Evolutionary conservation across 78 protist genomes (phyloP).

Genomic region (Capsaspora owczarzaki): DNA sequence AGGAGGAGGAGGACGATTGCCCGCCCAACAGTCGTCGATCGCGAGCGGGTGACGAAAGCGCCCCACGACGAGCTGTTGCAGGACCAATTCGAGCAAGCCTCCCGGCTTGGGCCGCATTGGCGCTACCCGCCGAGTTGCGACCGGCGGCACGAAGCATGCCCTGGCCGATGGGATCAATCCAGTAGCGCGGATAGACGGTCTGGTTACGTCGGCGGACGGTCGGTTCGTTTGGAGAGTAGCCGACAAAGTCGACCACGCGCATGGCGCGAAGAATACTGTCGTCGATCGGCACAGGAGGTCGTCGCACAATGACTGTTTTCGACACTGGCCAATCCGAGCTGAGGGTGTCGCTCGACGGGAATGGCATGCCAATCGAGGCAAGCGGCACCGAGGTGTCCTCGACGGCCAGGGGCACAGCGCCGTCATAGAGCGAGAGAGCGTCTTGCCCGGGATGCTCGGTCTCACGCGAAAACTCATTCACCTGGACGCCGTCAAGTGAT

Average conservation of each 20-base stretch:
- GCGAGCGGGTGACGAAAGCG: no score
- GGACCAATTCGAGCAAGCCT: no score
- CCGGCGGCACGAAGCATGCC: background rate
- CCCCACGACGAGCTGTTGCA: no score
- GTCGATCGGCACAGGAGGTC: background rate
- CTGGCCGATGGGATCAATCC: background rate
- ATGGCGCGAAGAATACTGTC: background rate
- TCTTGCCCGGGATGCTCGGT: background rate
- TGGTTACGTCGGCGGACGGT: background rate
- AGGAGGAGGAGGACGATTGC: no score
- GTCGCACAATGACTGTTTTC: background rate
- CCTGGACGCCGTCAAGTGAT: background rate
- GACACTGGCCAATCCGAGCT: background rate
- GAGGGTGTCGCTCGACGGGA: background rate
- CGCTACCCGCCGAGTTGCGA: no score
- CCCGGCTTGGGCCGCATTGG: no score
- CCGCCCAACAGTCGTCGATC: no score
- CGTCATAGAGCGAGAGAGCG: background rate
- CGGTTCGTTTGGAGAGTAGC: slow-evolving; percentile 1
- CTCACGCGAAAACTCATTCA: background rate
- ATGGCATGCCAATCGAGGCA: background rate
- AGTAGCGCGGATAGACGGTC: background rate
- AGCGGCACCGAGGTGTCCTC: background rate
- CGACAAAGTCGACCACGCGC: background rate
- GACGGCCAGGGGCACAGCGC: background rate